Evolutionary conservation across 148 eudicot species (phyloP).

Genomic region (Tetragonia tetragonoides): DNA sequence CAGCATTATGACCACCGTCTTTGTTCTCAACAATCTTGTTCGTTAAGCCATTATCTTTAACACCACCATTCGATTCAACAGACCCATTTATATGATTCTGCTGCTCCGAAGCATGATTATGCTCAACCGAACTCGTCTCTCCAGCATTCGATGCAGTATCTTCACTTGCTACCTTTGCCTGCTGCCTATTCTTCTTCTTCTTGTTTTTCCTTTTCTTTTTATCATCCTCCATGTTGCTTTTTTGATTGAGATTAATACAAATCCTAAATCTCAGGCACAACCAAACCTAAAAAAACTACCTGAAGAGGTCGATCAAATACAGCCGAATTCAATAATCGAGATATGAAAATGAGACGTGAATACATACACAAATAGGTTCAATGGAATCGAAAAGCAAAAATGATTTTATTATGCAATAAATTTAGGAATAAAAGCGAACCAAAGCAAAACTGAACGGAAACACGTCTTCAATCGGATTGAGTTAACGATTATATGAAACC

Average conservation of each 20-base stretch:
- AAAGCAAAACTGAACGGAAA: neutral
- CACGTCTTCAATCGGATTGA: neutral
- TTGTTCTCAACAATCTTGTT: constrained; percentile 1
- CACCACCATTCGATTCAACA: constrained; percentile 14
- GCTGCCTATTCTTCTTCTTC: constrained; percentile 77
- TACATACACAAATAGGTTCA: neutral
- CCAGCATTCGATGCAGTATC: constrained; percentile 36
- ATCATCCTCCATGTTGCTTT: constrained; percentile 48
- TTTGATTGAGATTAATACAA: constrained; percentile 2
- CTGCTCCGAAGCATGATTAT: constrained; percentile 20
- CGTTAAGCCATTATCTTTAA: constrained; percentile 12
- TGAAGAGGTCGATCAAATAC: neutral
- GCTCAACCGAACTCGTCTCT: constrained; percentile 38
- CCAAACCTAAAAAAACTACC: neutral
- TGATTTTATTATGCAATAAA: neutral
- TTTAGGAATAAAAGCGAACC: neutral
- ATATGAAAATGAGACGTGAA: neutral
- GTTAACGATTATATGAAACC: neutral
- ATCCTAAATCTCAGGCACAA: constrained; percentile 2
- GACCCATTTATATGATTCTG: constrained; percentile 10
- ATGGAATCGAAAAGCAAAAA: neutral
- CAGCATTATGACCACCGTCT: constrained; percentile 3
- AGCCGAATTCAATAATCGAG: neutral
- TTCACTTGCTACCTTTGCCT: constrained; percentile 20
- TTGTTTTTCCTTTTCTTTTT: constrained; percentile 64